Evolutionary conservation across 148 eudicot genomes (phyloP).

Genomic region (Rhododendron simsii): DNA sequence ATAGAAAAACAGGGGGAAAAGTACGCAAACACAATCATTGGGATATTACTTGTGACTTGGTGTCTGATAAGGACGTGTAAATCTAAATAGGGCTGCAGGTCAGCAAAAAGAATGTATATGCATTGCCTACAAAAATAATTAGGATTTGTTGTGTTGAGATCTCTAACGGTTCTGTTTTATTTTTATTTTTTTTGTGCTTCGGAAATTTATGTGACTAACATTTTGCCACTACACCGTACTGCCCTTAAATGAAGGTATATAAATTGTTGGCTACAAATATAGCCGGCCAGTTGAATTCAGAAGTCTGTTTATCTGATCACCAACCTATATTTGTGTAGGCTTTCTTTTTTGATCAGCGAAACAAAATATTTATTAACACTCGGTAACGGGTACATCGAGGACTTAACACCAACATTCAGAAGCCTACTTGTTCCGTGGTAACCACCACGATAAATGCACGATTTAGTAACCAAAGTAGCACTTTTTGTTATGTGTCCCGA

Average conservation of each 20-base stretch:
- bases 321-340: neutral
- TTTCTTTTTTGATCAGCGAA: too few relatives aligned
- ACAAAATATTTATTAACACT: too few relatives aligned
- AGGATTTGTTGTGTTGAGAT: neutral
- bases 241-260: neutral
- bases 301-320: neutral
- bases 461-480: neutral
- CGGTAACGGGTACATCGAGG: too few relatives aligned
- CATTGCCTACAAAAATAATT: neutral
- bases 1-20: neutral
- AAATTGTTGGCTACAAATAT: neutral
- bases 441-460: neutral
- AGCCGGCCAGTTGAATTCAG: too few relatives aligned
- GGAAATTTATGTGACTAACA: neutral
- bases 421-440: too few relatives aligned
- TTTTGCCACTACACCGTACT: neutral
- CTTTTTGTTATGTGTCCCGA: neutral
- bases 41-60: neutral
- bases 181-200: neutral
- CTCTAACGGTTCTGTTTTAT: neutral
- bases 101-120: neutral
- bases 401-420: too few relatives aligned
- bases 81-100: too few relatives aligned
- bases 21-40: neutral
- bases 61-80: neutral